Conservation (phyloP, 179 eudicot species). For the Beta corolliflora region DNA sequence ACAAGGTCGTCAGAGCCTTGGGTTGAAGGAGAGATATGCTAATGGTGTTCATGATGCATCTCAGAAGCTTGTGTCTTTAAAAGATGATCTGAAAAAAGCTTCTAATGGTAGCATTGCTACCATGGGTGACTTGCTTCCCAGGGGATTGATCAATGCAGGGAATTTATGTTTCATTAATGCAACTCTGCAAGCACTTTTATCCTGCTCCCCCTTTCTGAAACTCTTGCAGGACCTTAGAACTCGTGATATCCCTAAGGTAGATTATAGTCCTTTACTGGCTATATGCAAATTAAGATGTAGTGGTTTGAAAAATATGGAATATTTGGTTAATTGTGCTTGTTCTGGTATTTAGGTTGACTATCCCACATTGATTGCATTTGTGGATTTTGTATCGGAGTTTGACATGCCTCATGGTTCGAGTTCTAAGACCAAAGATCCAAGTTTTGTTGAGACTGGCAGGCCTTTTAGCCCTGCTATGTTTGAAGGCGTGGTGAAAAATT, state of each 20-base stretch:
- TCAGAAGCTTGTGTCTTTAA: conserved; percentile 28
- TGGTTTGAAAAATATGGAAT: neutral
- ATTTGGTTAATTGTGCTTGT: neutral
- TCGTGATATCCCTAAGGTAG: conserved; percentile 68
- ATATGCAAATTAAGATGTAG: neutral
- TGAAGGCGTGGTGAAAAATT: conserved; percentile 73
- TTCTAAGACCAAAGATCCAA: conserved; percentile 50
- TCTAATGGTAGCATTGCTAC: conserved; percentile 48
- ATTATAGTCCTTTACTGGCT: neutral
- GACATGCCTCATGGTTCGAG: conserved; percentile 56
- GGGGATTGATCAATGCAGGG: conserved; percentile 89
- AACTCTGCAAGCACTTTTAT: conserved; percentile 80
- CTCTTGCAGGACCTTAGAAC: conserved; percentile 68
- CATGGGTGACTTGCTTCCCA: conserved; percentile 53
- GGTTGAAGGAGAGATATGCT: conserved; percentile 25
- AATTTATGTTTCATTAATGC: conserved; percentile 94
- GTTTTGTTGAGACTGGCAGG: conserved; percentile 64
- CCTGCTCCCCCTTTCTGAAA: conserved; percentile 85
- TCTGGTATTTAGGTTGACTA: conserved; percentile 50
- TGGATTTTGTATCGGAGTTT: conserved; percentile 65
- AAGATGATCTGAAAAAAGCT: conserved; percentile 32
- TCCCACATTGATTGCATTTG: conserved; percentile 82
- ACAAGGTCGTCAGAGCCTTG: conserved; percentile 25
- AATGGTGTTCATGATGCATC: conserved; percentile 38
- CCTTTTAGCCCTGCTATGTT: conserved; percentile 83